A percentile compares a stretch with the other conserved stretches of the same genome.
phyloP scores from a whole-genome alignment of 2,329 filamentous ascomycete species.

The Nigrospora sphaerica region DNA sequence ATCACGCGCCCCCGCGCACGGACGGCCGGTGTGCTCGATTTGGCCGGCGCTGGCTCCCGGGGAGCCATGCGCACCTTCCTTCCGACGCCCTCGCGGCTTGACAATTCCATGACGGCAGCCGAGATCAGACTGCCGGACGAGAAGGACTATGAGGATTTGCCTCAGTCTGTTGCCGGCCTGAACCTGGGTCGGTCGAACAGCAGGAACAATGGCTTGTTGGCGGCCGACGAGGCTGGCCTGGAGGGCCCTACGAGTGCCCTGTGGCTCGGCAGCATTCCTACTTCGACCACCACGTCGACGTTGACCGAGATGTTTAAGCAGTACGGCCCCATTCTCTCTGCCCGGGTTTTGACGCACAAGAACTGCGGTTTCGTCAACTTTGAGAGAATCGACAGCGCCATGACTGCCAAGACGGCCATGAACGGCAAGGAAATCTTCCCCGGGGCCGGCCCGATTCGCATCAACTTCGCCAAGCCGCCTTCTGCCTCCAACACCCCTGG shows the following conservation, averaged over 20 bases:
- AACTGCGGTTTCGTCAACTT: constrained; percentile 99
- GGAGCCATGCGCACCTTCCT: constrained; percentile 65
- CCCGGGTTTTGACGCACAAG: constrained; percentile 92
- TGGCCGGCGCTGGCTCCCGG: constrained; percentile 40
- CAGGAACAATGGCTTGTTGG: constrained; percentile 60
- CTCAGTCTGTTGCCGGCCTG: constrained; percentile 77
- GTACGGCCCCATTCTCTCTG: constrained; percentile 88
- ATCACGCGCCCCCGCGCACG: constrained; percentile 78
- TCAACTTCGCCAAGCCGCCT: constrained; percentile 95
- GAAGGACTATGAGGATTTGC: constrained; percentile 71
- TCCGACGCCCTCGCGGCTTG: constrained; percentile 63
- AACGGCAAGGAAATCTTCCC: constrained; percentile 99
- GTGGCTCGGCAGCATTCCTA: constrained; percentile 96
- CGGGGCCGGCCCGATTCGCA: constrained; percentile 86
- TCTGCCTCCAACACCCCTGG: constrained; percentile 85
- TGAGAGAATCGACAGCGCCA: constrained; percentile 81
- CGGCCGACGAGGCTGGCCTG: constrained; percentile 69
- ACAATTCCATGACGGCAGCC: constrained; percentile 67
- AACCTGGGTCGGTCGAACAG: constrained; percentile 61
- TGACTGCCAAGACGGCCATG: constrained; percentile 78
- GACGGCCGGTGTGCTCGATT: constrained; percentile 83
- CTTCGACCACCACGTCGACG: constrained; percentile 92
- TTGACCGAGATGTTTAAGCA: constrained; percentile 90
- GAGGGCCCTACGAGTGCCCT: constrained; percentile 88
- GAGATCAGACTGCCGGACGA: constrained; percentile 71